Evolutionary conservation across 495 filamentous ascomycete genomes (phyloP).

Genomic region (Penicillium waksmanii): DNA sequence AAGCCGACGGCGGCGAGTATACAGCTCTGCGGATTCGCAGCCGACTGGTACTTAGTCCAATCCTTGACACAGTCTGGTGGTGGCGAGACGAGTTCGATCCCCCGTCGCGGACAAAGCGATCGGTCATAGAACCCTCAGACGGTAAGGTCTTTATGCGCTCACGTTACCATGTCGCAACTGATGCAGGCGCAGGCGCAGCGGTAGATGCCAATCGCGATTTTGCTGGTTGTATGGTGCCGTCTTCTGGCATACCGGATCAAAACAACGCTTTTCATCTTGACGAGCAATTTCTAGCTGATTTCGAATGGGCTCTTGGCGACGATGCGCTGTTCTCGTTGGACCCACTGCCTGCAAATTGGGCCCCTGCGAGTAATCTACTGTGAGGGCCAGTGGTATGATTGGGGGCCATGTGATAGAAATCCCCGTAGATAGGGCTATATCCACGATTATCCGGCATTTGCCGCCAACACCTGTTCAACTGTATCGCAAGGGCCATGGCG

Average conservation of each 20-base stretch:
- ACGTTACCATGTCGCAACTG: conserved; percentile 9
- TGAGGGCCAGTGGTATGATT: not conserved
- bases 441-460: conserved; percentile 1
- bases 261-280: conserved; percentile 38
- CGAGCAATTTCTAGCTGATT: conserved; percentile 43
- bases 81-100: conserved; percentile 53
- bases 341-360: conserved; percentile 24
- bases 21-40: conserved; percentile 46
- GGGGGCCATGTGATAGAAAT: not conserved
- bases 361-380: conserved; percentile 22
- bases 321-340: conserved; percentile 36
- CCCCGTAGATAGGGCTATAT: not conserved
- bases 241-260: conserved; percentile 11
- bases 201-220: conserved; percentile 21
- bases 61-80: conserved; percentile 55
- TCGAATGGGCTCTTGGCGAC: conserved; percentile 45
- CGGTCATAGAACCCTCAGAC: conserved; percentile 19
- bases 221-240: not conserved
- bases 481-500: not conserved
- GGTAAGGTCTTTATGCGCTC: conserved; percentile 18
- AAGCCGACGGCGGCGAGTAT: conserved; percentile 43
- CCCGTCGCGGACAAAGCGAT: conserved; percentile 22
- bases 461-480: not conserved
- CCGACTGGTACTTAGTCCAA: conserved; percentile 43
- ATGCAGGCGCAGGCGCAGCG: conserved; percentile 18